Evolutionary conservation across 164 flowering plant species (phyloP).

Genomic region (Brasenia schreberi): DNA sequence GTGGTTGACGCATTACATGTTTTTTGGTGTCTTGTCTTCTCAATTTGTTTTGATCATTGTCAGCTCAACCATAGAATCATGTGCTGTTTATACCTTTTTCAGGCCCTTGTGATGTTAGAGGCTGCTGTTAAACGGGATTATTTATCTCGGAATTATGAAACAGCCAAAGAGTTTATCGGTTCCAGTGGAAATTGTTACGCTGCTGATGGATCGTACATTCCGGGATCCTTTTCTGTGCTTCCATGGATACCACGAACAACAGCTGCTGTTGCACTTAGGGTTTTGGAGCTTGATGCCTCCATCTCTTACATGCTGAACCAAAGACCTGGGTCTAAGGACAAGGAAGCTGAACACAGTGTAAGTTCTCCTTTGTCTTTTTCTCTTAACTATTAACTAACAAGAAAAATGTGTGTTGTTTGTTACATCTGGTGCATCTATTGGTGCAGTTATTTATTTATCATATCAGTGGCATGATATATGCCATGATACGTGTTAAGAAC

Average conservation of each 20-base stretch:
- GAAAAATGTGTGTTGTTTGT: background rate
- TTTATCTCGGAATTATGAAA: conserved; percentile 48
- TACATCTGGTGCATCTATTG: background rate
- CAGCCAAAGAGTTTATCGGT: conserved; percentile 45
- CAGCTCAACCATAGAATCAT: background rate
- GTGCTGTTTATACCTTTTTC: conserved; percentile 6
- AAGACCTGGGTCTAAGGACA: conserved; percentile 33
- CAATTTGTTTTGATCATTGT: background rate
- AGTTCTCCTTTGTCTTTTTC: conserved; percentile 13
- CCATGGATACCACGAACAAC: conserved; percentile 86
- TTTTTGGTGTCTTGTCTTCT: too few relatives aligned
- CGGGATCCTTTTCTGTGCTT: conserved; percentile 32
- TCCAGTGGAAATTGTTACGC: conserved; percentile 9
- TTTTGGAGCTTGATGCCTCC: conserved; percentile 69
- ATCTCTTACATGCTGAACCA: conserved; percentile 42
- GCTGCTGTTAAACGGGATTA: conserved; percentile 41
- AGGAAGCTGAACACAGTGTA: conserved; percentile 33
- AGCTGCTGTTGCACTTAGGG: conserved; percentile 72
- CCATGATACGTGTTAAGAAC: too few relatives aligned
- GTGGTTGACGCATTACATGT: too few relatives aligned
- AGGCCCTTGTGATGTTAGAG: conserved; percentile 57
- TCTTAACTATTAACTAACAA: background rate
- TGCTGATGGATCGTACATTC: conserved; percentile 11
- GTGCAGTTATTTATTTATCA: background rate
- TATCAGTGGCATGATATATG: too few relatives aligned